Evolutionary conservation across 164 flowering plant species (phyloP).

Genomic region (Houttuynia cordata): DNA sequence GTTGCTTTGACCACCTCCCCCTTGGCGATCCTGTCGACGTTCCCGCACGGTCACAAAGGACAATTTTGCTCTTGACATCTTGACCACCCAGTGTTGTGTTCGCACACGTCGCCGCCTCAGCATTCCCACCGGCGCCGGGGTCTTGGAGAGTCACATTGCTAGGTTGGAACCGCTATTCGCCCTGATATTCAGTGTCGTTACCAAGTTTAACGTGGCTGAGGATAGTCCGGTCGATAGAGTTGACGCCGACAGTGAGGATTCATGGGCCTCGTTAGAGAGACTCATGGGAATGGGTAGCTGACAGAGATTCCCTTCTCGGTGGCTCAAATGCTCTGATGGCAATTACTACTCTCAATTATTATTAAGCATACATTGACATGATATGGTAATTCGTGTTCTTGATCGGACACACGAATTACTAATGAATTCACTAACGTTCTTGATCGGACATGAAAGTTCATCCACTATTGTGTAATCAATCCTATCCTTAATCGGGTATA

Average conservation of each 20-base stretch:
- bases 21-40: slow-evolving; percentile 8
- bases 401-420: too few relatives aligned
- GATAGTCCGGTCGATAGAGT: slow-evolving; percentile 10
- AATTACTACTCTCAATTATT: too few relatives aligned
- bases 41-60: slow-evolving; percentile 12
- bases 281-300: slow-evolving; percentile 1
- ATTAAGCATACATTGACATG: too few relatives aligned
- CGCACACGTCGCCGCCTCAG: neutral
- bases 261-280: slow-evolving; percentile 11
- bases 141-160: neutral
- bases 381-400: too few relatives aligned
- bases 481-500: too few relatives aligned
- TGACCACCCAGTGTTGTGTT: neutral
- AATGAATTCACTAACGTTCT: too few relatives aligned
- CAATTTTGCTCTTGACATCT: slow-evolving; percentile 13
- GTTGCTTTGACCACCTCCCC: slow-evolving; percentile 16
- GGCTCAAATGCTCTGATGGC: too few relatives aligned
- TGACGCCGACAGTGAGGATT: slow-evolving; percentile 18
- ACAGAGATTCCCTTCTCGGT: slow-evolving; percentile 3
- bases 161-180: slow-evolving; percentile 1
- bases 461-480: too few relatives aligned
- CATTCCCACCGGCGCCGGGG: neutral
- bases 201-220: slow-evolving; percentile 1
- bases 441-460: too few relatives aligned
- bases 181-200: neutral